These are phyloP conservation scores for Conoideocrella luteorostrata DNA, from an alignment of 2,329 filamentous ascomycete species.

Conservation along the genomic window DNA sequence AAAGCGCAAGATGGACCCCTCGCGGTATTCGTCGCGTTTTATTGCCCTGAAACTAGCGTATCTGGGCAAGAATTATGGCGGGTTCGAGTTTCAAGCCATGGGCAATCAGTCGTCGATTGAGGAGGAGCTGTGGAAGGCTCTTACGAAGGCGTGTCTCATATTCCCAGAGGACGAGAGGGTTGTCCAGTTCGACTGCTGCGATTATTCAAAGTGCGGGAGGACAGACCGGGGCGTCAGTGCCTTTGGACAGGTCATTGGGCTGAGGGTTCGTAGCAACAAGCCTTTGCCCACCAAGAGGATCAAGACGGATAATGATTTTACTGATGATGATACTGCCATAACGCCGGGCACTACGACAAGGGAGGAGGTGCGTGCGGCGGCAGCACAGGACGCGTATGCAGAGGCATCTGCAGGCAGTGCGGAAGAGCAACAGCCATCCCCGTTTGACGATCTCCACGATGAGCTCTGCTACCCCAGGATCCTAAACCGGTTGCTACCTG, in stretches of 20 bases:
- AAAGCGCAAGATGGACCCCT: conserved; percentile 63
- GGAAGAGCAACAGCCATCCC: conserved; percentile 13
- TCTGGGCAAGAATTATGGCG: conserved; percentile 83
- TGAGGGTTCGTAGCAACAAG: conserved; percentile 73
- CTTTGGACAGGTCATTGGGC: conserved; percentile 88
- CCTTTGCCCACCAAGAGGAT: conserved; percentile 41
- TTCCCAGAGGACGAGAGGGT: conserved; percentile 57
- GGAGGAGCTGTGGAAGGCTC: conserved; percentile 86
- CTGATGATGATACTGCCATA: conserved; percentile 16
- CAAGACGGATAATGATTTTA: conserved; percentile 18
- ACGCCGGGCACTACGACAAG: conserved; percentile 12
- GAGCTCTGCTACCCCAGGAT: conserved; percentile 80
- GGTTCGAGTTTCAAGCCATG: conserved; percentile 78
- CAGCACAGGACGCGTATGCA: conserved; percentile 9
- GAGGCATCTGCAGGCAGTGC: no score
- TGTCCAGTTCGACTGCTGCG: conserved; percentile 74
- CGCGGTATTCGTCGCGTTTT: conserved; percentile 73
- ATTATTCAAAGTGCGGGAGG: conserved; percentile 92
- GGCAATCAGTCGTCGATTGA: conserved; percentile 77
- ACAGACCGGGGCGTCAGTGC: conserved; percentile 93
- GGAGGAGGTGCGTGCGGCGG: conserved; percentile 5
- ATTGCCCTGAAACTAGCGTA: conserved; percentile 94
- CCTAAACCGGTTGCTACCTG: conserved; percentile 80
- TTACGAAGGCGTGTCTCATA: conserved; percentile 77
- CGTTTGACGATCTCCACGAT: conserved; percentile 64